A percentile compares a stretch with the other conserved stretches of the same genome.
Evolutionary conservation across 192 early-diverging fungal genomes (phyloP).

Genomic region (Mortierella alpina): DNA sequence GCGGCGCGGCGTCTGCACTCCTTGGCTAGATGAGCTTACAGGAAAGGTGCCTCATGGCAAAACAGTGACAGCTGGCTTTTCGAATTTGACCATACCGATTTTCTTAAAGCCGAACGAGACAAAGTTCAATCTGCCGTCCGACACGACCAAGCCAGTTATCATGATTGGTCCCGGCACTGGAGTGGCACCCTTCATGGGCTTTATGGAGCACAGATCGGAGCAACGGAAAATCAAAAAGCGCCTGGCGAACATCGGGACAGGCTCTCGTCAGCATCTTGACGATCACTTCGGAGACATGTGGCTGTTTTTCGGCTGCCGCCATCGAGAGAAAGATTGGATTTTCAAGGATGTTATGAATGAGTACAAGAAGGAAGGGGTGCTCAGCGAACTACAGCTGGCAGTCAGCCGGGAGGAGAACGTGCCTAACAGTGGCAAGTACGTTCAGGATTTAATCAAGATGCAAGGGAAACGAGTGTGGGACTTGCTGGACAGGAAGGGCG

Average conservation of each 20-base stretch:
- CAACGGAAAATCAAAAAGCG: constrained; percentile 58
- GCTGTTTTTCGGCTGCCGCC: constrained; percentile 90
- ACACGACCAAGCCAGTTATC: constrained; percentile 73
- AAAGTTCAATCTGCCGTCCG: constrained; percentile 75
- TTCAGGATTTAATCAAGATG: constrained; percentile 82
- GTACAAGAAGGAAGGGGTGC: constrained; percentile 59
- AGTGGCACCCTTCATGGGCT: constrained; percentile 93
- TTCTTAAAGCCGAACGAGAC: constrained; percentile 67
- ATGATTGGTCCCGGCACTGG: constrained; percentile 96
- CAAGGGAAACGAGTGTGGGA: constrained; percentile 66
- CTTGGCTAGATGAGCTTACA: constrained; percentile 81
- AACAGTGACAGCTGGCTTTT: constrained; percentile 7
- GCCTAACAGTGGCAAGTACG: constrained; percentile 71
- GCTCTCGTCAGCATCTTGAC: constrained; percentile 39
- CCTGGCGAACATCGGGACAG: constrained; percentile 32
- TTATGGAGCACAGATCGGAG: constrained; percentile 80
- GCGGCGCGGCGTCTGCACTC: constrained; percentile 78
- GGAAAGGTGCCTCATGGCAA: constrained; percentile 45
- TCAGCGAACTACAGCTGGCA: constrained; percentile 70
- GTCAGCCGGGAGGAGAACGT: constrained; percentile 71
- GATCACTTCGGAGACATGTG: constrained; percentile 65
- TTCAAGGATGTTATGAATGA: constrained; percentile 72
- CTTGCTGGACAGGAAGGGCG: constrained; percentile 68
- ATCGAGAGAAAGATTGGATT: constrained; percentile 73
- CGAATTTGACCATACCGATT: constrained; percentile 55